Conservation (phyloP, 768 basidiomycete genomes). For the Scleroderma citrinum region DNA sequence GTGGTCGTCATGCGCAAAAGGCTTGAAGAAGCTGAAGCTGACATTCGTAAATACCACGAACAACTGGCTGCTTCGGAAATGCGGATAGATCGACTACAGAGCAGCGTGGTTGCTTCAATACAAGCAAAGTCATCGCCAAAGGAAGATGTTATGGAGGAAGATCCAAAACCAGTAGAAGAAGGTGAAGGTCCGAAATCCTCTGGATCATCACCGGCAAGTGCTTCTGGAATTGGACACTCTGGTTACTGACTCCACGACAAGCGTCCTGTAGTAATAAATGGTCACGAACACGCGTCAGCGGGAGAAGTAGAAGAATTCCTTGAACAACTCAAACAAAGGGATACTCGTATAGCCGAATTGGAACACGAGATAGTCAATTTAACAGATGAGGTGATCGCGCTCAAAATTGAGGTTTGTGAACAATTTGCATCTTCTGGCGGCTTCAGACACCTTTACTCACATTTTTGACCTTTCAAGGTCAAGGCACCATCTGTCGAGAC, state of each 20-base stretch:
- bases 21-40: conserved; percentile 44
- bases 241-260: conserved; percentile 35
- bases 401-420: conserved; percentile 41
- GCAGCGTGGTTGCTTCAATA: conserved; percentile 45
- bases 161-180: conserved; percentile 25
- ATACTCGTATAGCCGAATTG: conserved; percentile 43
- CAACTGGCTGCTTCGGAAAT: conserved; percentile 53
- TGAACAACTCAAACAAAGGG: conserved; percentile 19
- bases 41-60: conserved; percentile 43
- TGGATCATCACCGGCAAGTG: conserved; percentile 71
- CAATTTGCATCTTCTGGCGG: neutral
- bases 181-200: conserved; percentile 42
- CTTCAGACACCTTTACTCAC: neutral
- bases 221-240: conserved; percentile 29
- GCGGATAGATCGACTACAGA: conserved; percentile 55
- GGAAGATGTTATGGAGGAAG: conserved; percentile 27
- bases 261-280: conserved; percentile 39
- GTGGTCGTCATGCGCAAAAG: conserved; percentile 43
- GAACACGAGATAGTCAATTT: conserved; percentile 41
- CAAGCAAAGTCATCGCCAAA: conserved; percentile 34
- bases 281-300: conserved; percentile 33
- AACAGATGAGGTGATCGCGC: conserved; percentile 37
- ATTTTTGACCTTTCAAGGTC: conserved; percentile 24
- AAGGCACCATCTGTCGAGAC: conserved; percentile 39
- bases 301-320: conserved; percentile 37